Conservation (phyloP, 2,329 filamentous ascomycete genomes). For the Hymenoscyphus occultus region DNA sequence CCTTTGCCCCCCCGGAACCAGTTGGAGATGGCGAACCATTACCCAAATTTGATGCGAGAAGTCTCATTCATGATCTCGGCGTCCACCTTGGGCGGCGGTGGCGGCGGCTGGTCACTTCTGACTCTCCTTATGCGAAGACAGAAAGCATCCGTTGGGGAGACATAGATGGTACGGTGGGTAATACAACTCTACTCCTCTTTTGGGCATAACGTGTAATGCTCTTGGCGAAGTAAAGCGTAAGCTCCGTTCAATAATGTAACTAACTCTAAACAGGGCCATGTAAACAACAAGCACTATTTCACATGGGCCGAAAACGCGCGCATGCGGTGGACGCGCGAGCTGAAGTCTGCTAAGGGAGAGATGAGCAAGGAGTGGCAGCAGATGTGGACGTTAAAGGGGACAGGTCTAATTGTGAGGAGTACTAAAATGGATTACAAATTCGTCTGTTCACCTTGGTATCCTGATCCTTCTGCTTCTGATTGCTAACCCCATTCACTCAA, state of each 20-base stretch:
- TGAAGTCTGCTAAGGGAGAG: conserved; percentile 57
- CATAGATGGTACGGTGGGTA: conserved; percentile 60
- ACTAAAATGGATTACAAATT: conserved; percentile 87
- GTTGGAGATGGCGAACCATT: no score
- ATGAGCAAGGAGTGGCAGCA: conserved; percentile 65
- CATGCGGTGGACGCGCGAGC: conserved; percentile 73
- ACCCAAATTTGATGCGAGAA: no score
- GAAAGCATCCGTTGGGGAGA: conserved; percentile 76
- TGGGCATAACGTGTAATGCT: no score
- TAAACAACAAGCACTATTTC: conserved; percentile 84
- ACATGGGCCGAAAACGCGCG: conserved; percentile 80
- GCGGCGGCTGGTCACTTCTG: not conserved
- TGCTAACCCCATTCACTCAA: conserved; percentile 35
- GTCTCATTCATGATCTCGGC: no score
- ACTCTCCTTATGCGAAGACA: not conserved
- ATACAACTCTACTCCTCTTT: no score
- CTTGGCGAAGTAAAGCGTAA: no score
- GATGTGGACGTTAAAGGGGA: conserved; percentile 61
- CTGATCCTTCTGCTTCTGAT: not conserved
- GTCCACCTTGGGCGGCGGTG: not conserved
- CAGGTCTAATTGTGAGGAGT: conserved; percentile 75
- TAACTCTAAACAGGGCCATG: conserved; percentile 56
- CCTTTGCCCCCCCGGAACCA: not conserved
- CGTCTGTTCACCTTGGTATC: conserved; percentile 48
- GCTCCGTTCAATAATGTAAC: not conserved